Conservation (phyloP, 176 grass and related monocot genomes). For the Eragrostis nindensis region DNA sequence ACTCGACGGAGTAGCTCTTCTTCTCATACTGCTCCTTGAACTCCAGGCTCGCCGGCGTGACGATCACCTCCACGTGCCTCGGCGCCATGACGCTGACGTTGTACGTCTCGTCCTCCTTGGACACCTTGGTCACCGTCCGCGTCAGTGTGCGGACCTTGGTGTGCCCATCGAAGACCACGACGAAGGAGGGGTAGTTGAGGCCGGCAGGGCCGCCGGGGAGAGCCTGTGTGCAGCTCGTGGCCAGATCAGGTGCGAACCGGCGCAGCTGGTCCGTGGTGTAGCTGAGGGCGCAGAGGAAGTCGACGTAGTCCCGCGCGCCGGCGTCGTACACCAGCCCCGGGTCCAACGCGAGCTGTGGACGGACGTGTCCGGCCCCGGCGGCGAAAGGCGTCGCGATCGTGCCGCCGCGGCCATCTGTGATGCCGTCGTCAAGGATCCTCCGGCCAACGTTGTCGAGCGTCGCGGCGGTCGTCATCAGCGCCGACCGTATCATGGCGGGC, state of each 20-base stretch:
- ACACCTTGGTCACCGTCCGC: not conserved
- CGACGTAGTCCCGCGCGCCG: too few species aligned
- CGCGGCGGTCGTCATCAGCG: conserved; percentile 55
- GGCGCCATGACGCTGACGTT: conserved; percentile 15
- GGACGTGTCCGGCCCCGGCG: too few species aligned
- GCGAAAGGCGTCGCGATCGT: too few species aligned
- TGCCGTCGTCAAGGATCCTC: conserved; percentile 18
- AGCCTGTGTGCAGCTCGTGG: not conserved
- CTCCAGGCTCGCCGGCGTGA: conserved; percentile 38
- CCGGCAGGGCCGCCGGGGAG: conserved; percentile 9
- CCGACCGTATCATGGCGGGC: conserved; percentile 39
- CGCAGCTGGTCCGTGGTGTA: not conserved
- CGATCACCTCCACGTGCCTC: conserved; percentile 33
- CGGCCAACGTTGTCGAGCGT: conserved; percentile 46
- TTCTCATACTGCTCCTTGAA: too few species aligned
- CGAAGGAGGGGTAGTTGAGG: too few species aligned
- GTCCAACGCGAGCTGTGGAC: too few species aligned
- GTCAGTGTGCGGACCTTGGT: too few species aligned
- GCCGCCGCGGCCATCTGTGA: too few species aligned
- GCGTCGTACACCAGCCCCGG: too few species aligned
- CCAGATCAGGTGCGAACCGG: conserved; percentile 8
- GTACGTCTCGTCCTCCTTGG: conserved; percentile 41
- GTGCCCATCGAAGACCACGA: too few species aligned
- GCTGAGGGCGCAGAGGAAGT: too few species aligned
- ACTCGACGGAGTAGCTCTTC: too few species aligned